Evolutionary conservation across 2,329 filamentous ascomycete species (phyloP).

Genomic region (Fusarium aywerte): DNA sequence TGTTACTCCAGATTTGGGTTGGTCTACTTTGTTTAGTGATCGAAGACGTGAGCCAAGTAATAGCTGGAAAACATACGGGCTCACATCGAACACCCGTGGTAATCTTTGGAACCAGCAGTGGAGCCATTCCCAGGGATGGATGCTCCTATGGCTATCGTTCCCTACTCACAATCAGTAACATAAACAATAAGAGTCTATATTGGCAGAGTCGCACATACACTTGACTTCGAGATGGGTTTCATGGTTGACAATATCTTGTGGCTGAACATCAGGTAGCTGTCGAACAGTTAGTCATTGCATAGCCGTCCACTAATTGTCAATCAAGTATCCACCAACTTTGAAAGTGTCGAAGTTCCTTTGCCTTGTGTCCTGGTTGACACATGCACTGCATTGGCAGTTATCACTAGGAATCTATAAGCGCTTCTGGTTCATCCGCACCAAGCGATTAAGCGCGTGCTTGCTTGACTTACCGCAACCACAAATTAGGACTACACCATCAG

Average conservation of each 20-base stretch:
- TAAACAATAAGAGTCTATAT: background rate
- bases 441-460: constrained; percentile 6
- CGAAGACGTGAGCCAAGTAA: background rate
- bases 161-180: constrained; percentile 58
- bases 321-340: constrained; percentile 42
- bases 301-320: background rate
- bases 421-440: constrained; percentile 4
- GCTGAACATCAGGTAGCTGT: constrained; percentile 51
- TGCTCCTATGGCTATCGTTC: constrained; percentile 75
- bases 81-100: constrained; percentile 33
- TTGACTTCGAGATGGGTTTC: constrained; percentile 48
- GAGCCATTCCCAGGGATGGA: constrained; percentile 66
- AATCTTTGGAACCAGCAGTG: constrained; percentile 35
- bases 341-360: constrained; percentile 58
- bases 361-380: constrained; percentile 56
- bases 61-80: constrained; percentile 35
- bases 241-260: constrained; percentile 39
- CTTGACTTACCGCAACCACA: constrained; percentile 47
- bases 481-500: constrained; percentile 37
- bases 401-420: constrained; percentile 48
- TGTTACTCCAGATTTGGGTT: constrained; percentile 42
- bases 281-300: background rate
- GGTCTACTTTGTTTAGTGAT: constrained; percentile 26
- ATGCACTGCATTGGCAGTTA: constrained; percentile 56
- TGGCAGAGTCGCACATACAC: constrained; percentile 44